phyloP scores from a whole-genome alignment of 139 green algal genomes.

The Volvox africanus region DNA sequence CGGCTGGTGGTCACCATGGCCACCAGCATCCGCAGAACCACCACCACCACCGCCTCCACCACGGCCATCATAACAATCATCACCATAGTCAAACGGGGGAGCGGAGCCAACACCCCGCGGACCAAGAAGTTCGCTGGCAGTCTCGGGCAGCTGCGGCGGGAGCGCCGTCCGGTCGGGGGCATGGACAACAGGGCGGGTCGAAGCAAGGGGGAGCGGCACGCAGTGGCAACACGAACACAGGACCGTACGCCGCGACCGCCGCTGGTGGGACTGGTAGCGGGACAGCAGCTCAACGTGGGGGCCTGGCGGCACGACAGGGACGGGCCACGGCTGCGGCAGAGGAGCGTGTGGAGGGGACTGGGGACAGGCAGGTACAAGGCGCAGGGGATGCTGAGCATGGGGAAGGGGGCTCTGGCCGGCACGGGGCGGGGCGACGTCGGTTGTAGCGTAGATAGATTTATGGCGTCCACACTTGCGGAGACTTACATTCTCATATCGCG shows the following conservation, averaged over 20 bases:
- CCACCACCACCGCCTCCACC: not conserved
- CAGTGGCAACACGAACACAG: not conserved
- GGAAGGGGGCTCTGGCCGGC: not conserved
- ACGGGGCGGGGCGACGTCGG: not conserved
- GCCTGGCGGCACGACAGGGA: not conserved
- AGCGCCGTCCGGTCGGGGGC: not conserved
- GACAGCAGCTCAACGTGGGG: not conserved
- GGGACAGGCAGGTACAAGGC: not conserved
- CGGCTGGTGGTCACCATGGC: not conserved
- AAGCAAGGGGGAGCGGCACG: not conserved
- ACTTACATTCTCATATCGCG: too few relatives aligned
- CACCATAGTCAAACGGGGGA: not conserved
- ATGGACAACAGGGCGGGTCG: not conserved
- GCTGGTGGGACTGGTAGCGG: not conserved
- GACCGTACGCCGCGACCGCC: not conserved
- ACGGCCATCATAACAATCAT: not conserved
- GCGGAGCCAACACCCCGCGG: not conserved
- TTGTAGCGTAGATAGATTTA: not conserved
- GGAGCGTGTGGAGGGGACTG: not conserved
- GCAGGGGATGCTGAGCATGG: not conserved
- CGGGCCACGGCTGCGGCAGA: not conserved
- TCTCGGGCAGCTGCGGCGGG: not conserved
- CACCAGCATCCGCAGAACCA: not conserved
- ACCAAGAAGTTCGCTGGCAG: slow-evolving; percentile 27
- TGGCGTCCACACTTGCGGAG: too few relatives aligned